These are phyloP conservation scores for Lenwebbia sp. DNA, from an alignment of 345 rosid species.

Conservation along the genomic window DNA sequence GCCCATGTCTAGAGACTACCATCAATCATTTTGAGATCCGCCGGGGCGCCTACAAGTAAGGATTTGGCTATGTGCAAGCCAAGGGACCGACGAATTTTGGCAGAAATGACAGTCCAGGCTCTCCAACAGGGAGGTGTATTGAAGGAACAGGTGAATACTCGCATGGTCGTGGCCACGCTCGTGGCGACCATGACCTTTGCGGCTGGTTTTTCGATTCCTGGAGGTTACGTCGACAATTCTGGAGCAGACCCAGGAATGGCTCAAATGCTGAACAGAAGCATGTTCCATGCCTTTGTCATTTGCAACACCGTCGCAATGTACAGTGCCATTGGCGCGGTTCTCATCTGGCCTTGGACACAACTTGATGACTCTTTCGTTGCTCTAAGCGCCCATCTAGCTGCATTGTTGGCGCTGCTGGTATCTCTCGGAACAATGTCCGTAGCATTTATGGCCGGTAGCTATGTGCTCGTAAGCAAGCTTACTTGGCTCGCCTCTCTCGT, in stretches of 20 bases:
- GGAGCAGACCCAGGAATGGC: not conserved
- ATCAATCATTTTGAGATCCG: not conserved
- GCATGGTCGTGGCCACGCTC: not conserved
- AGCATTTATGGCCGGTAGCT: not conserved
- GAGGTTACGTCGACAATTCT: not conserved
- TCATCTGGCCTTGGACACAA: not conserved
- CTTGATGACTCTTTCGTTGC: not conserved
- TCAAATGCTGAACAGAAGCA: not conserved
- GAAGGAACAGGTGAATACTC: not conserved
- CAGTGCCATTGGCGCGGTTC: not conserved
- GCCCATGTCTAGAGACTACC: not conserved
- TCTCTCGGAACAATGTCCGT: not conserved
- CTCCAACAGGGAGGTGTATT: not conserved
- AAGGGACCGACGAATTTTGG: fast-evolving
- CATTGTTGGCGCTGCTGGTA: not conserved
- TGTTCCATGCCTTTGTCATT: not conserved
- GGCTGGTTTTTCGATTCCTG: not conserved
- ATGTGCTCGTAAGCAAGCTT: not conserved
- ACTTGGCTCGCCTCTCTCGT: not conserved
- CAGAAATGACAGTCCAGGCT: fast-evolving
- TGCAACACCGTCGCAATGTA: not conserved
- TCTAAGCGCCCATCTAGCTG: not conserved
- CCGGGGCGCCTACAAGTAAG: not conserved
- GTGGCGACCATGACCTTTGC: not conserved
- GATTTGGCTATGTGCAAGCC: not conserved